A percentile compares a stretch with the other conserved stretches of the same genome.
These are phyloP conservation scores for Penstemon davidsonii DNA, from an alignment of 257 asterid species.

Conservation along the genomic window DNA sequence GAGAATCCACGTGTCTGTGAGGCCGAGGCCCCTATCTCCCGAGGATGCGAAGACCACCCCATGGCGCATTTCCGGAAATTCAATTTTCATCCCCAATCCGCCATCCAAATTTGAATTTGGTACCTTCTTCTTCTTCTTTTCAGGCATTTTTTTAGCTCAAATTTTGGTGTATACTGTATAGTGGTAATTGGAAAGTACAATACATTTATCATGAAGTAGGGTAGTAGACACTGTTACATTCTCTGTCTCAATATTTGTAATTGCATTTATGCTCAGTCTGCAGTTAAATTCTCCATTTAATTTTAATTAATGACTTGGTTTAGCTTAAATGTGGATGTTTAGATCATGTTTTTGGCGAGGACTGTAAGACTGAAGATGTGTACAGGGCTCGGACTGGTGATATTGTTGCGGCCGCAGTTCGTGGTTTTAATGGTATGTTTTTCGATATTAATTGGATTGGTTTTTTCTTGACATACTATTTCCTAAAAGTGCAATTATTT, in stretches of 20 bases:
- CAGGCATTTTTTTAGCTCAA: too few species aligned
- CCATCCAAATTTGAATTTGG: slow-evolving; percentile 83
- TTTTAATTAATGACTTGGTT: not conserved
- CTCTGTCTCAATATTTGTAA: too few species aligned
- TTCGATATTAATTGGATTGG: not conserved
- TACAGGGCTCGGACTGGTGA: slow-evolving; percentile 68
- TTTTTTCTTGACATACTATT: not conserved
- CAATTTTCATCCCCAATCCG: slow-evolving; percentile 66
- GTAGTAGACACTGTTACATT: too few species aligned
- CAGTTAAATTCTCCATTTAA: too few species aligned
- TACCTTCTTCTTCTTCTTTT: slow-evolving; percentile 8
- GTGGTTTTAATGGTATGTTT: slow-evolving; percentile 77
- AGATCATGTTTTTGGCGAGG: slow-evolving; percentile 74
- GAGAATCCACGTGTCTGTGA: slow-evolving; percentile 80
- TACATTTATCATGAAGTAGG: too few species aligned
- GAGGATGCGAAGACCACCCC: slow-evolving; percentile 79
- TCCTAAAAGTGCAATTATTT: not conserved
- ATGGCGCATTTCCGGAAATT: slow-evolving; percentile 70
- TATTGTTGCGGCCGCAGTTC: slow-evolving; percentile 76
- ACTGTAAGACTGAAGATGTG: slow-evolving; percentile 62
- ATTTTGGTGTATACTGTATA: too few species aligned
- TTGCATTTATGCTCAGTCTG: too few species aligned
- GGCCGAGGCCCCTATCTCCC: slow-evolving; percentile 74
- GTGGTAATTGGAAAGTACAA: too few species aligned
- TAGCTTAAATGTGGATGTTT: not conserved